phyloP scores from a whole-genome alignment of 768 basidiomycete species.

The Melanogaster broomeanus region DNA sequence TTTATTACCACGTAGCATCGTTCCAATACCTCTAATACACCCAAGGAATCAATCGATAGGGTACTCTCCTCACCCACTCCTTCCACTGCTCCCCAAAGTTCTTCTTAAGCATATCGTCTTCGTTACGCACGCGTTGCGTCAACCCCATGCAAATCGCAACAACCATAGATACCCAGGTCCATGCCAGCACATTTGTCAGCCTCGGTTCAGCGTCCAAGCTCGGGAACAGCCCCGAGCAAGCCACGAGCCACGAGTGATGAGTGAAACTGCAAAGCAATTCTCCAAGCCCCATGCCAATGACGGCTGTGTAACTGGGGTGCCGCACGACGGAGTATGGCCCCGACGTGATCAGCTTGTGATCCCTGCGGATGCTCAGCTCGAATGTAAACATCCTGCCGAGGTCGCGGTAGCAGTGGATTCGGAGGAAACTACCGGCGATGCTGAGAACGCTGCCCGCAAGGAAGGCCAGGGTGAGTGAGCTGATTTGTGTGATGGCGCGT shows the following conservation, averaged over 20 bases:
- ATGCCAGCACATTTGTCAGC: neutral
- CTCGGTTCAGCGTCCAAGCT: neutral
- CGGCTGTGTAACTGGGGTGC: slow-evolving; percentile 31
- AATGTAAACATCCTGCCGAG: slow-evolving; percentile 29
- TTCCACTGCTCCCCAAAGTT: slow-evolving; percentile 29
- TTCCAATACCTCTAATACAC: no score
- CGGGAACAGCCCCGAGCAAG: slow-evolving; percentile 1
- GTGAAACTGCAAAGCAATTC: slow-evolving; percentile 6
- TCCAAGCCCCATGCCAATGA: neutral
- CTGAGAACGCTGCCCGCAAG: slow-evolving; percentile 7
- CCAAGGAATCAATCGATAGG: neutral
- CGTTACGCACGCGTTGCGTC: slow-evolving; percentile 22
- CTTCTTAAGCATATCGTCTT: slow-evolving; percentile 29
- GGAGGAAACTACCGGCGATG: slow-evolving; percentile 12
- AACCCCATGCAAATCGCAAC: fast-evolving
- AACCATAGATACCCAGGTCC: neutral
- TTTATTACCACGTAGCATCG: no score
- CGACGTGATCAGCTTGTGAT: slow-evolving; percentile 25
- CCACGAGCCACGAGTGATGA: slow-evolving; percentile 2
- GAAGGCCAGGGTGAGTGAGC: slow-evolving; percentile 8
- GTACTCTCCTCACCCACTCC: slow-evolving; percentile 3
- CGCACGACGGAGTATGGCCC: slow-evolving; percentile 30
- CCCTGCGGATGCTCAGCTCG: slow-evolving; percentile 22
- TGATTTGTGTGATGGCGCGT: slow-evolving; percentile 12
- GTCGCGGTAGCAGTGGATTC: slow-evolving; percentile 14